Evolutionary conservation across 257 asterid genomes (phyloP).

Genomic region (Striga asiatica): DNA sequence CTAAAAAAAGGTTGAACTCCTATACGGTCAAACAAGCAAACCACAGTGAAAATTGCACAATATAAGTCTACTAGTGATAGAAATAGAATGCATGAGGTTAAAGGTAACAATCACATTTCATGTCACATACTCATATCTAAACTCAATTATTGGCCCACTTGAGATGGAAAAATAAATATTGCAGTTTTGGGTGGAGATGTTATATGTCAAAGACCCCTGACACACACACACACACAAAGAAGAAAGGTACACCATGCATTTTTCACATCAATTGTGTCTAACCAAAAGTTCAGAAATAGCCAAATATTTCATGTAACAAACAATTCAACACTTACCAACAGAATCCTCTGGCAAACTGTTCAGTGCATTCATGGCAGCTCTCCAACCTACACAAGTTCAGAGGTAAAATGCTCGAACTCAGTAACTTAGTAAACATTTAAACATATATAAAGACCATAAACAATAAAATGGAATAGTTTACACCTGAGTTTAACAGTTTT

Average conservation of each 20-base stretch:
- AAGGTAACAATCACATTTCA: neutral
- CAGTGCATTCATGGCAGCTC: constrained; percentile 56
- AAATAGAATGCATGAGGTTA: neutral
- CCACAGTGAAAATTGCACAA: neutral
- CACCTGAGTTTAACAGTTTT: constrained; percentile 1
- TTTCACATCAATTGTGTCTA: constrained; percentile 4
- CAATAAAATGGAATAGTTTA: constrained; percentile 1
- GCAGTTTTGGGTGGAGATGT: constrained; percentile 4
- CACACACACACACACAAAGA: no score
- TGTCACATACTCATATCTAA: neutral
- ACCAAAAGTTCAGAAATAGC: neutral
- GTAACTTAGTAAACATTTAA: neutral
- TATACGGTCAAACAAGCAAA: neutral
- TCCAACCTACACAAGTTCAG: constrained; percentile 56
- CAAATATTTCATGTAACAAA: constrained; percentile 9
- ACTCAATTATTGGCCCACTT: neutral
- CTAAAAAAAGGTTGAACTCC: neutral
- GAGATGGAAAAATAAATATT: neutral
- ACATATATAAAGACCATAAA: constrained; percentile 4
- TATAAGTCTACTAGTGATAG: neutral
- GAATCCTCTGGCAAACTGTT: constrained; percentile 74
- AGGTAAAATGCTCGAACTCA: constrained; percentile 8
- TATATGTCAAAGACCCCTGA: constrained; percentile 2
- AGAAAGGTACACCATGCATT: neutral
- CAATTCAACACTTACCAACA: constrained; percentile 38